Percentiles rank a stretch among this genome's conserved stretches.
phyloP scores from a whole-genome alignment of 2,329 filamentous ascomycete species.

The Diaporthe eres region DNA sequence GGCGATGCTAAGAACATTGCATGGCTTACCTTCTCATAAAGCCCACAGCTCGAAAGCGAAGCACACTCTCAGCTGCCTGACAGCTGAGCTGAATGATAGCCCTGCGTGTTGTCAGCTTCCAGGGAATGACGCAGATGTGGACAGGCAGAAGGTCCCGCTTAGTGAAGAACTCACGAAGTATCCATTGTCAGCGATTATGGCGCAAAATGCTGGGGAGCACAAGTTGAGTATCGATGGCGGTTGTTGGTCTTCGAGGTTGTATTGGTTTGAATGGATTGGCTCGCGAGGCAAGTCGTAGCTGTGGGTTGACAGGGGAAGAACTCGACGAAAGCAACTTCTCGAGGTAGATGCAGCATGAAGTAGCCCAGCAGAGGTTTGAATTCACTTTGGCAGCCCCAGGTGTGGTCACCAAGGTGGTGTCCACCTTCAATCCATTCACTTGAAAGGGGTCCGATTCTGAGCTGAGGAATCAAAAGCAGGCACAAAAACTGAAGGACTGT shows the following conservation, averaged over 20 bases:
- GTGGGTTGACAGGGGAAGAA: too few relatives aligned
- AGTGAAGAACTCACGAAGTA: background rate
- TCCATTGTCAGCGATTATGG: background rate
- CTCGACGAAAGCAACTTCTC: background rate
- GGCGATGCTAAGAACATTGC: accelerated
- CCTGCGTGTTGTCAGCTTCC: background rate
- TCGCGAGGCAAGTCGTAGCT: too few relatives aligned
- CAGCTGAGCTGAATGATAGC: slow-evolving; percentile 15
- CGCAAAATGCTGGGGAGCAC: too few relatives aligned
- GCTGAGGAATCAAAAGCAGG: background rate
- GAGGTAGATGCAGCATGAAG: background rate
- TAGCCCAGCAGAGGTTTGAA: background rate
- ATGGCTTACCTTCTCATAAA: slow-evolving; percentile 13
- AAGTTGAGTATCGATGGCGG: background rate
- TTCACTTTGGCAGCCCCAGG: background rate
- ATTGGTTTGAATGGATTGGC: too few relatives aligned
- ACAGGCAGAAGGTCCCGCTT: background rate
- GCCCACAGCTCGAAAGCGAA: slow-evolving; percentile 8
- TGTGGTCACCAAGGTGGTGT: background rate
- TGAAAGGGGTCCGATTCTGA: background rate
- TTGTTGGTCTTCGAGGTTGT: background rate
- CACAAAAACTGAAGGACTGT: background rate
- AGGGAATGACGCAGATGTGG: too few relatives aligned
- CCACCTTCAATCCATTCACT: background rate
- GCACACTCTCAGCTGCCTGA: slow-evolving; percentile 30